Conservation (phyloP, 2,329 filamentous ascomycete species). For the Aspergillus latus region DNA sequence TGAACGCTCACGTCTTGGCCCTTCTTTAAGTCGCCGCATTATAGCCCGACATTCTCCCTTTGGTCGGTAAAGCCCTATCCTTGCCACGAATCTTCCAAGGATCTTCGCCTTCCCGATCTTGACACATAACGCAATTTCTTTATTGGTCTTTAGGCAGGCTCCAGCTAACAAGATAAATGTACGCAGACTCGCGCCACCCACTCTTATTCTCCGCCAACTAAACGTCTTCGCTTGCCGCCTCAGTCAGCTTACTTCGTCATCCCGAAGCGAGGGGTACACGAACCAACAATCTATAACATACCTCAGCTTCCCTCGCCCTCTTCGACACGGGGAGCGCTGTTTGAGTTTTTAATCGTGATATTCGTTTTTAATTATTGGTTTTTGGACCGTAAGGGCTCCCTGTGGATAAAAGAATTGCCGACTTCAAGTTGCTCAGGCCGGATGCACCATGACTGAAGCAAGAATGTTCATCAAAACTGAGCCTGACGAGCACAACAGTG, state of each 20-base stretch:
- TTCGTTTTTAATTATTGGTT: slow-evolving; percentile 1
- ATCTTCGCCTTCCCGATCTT: not conserved
- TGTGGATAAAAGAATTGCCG: slow-evolving; percentile 13
- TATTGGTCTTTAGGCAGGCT: not conserved
- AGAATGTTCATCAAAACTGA: slow-evolving; percentile 68
- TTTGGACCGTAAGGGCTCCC: slow-evolving; percentile 25
- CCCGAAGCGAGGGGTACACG: slow-evolving; percentile 8
- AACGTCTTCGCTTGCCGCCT: slow-evolving; percentile 3
- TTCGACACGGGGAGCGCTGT: not conserved
- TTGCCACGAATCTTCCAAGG: not conserved
- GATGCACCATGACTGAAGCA: slow-evolving; percentile 53
- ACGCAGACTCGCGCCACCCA: not conserved
- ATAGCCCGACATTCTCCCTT: not conserved
- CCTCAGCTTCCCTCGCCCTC: not conserved
- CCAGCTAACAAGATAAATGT: not conserved
- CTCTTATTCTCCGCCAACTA: not conserved
- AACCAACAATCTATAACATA: not conserved
- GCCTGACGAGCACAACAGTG: slow-evolving; percentile 62
- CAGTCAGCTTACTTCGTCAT: slow-evolving; percentile 12
- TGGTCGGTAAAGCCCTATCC: slow-evolving; percentile 1
- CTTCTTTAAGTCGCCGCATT: not conserved
- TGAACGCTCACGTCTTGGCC: not conserved
- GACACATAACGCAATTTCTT: not conserved
- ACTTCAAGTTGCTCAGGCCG: slow-evolving; percentile 15
- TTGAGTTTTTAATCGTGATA: not conserved